Conservation (phyloP, 2,329 filamentous ascomycete species). For the Tothia fuscella region DNA sequence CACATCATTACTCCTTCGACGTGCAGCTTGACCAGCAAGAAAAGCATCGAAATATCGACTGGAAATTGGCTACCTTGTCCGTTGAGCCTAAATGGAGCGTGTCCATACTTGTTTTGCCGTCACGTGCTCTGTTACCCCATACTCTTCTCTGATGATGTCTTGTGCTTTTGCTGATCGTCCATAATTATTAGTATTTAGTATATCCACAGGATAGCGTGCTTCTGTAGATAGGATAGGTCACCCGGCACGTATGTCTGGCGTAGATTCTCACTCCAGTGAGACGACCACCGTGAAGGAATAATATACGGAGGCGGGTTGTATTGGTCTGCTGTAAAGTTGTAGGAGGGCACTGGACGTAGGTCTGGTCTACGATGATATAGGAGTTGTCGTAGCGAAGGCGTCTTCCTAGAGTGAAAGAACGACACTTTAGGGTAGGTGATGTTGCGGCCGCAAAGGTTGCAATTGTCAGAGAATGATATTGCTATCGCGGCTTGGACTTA, state of each 20-base stretch:
- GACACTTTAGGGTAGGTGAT: no score
- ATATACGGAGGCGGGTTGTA: constrained; percentile 1
- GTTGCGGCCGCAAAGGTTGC: no score
- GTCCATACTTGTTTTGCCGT: constrained; percentile 11
- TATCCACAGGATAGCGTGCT: constrained; percentile 4
- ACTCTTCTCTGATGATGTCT: neutral
- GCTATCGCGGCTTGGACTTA: no score
- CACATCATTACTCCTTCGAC: constrained; percentile 7
- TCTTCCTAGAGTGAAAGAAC: no score
- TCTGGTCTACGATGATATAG: constrained; percentile 11
- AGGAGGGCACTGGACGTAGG: constrained; percentile 11
- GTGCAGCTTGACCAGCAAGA: constrained; percentile 4
- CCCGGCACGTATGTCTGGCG: constrained; percentile 10
- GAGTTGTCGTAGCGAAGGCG: constrained; percentile 7
- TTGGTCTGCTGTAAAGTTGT: neutral
- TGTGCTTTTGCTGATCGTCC: constrained; percentile 7
- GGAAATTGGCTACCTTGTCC: constrained; percentile 8
- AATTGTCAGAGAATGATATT: no score
- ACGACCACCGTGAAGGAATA: constrained; percentile 12
- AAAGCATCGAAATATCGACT: constrained; percentile 9
- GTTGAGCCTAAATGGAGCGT: constrained; percentile 7
- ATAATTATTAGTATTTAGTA: constrained; percentile 9
- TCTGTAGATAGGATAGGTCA: constrained; percentile 6
- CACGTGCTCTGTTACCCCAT: constrained; percentile 1
- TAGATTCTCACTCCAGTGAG: constrained; percentile 12